phyloP scores from a whole-genome alignment of 257 asterid genomes.

The Plantago major region DNA sequence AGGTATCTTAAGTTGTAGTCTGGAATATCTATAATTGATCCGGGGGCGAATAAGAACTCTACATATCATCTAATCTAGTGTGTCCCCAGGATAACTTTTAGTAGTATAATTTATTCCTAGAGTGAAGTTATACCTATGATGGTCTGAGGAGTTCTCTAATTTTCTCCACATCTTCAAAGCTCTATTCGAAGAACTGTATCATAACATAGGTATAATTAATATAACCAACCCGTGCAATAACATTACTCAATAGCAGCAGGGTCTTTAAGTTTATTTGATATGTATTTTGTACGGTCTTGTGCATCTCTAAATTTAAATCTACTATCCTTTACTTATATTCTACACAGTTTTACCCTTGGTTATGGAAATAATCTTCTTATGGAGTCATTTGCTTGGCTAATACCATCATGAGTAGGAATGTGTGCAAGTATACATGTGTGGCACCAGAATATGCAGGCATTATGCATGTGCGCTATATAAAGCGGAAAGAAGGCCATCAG shows the following conservation, averaged over 20 bases:
- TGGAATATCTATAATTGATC: neutral
- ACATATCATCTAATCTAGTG: conserved; percentile 13
- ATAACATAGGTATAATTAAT: conserved; percentile 3
- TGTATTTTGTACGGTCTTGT: neutral
- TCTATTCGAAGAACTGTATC: conserved; percentile 1
- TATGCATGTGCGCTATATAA: no score
- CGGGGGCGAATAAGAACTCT: conserved; percentile 26
- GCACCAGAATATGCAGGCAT: no score
- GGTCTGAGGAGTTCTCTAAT: conserved; percentile 9
- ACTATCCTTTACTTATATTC: neutral
- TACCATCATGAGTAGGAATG: no score
- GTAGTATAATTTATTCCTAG: conserved; percentile 7
- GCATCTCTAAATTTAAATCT: neutral
- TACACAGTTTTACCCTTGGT: no score
- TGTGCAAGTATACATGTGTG: no score
- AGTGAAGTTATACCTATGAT: conserved; percentile 1
- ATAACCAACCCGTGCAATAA: conserved; percentile 14
- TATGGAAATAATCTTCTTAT: no score
- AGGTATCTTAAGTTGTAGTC: neutral
- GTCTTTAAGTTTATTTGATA: conserved; percentile 4
- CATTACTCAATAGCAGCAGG: conserved; percentile 8
- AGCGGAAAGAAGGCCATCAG: no score
- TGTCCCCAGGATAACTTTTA: conserved; percentile 19
- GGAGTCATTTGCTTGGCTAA: no score
- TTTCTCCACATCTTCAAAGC: neutral